Evolutionary conservation across 192 early-diverging fungal genomes (phyloP).

Genomic region (Umbelopsis ramanniana): DNA sequence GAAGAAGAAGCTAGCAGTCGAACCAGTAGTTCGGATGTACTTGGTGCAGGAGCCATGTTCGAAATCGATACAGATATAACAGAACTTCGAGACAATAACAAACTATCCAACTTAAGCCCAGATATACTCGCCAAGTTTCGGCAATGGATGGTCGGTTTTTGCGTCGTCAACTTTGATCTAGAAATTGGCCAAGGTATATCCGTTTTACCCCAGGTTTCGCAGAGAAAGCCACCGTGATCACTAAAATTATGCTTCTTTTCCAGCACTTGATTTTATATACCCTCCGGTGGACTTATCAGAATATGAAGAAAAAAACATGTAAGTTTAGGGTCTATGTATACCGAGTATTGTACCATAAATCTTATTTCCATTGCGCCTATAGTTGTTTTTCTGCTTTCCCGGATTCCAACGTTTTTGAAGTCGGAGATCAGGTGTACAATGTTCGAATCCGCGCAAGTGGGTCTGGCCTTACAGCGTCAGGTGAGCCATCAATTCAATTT

Average conservation of each 20-base stretch:
- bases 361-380: neutral
- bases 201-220: neutral
- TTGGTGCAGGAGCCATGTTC: slow-evolving; percentile 12
- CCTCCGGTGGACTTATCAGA: slow-evolving; percentile 69
- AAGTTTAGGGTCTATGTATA: slow-evolving; percentile 22
- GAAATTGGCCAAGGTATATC: slow-evolving; percentile 75
- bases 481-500: slow-evolving; percentile 23
- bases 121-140: slow-evolving; percentile 50
- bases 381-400: slow-evolving; percentile 79
- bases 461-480: slow-evolving; percentile 55
- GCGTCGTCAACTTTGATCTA: slow-evolving; percentile 82
- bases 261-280: slow-evolving; percentile 72
- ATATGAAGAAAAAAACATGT: slow-evolving; percentile 75
- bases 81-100: neutral
- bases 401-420: slow-evolving; percentile 76
- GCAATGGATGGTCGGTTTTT: slow-evolving; percentile 76
- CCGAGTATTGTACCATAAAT: neutral
- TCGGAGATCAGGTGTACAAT: slow-evolving; percentile 75
- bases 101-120: slow-evolving; percentile 23
- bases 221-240: neutral
- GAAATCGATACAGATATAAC: slow-evolving; percentile 17
- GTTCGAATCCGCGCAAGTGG: slow-evolving; percentile 69
- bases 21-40: slow-evolving; percentile 16
- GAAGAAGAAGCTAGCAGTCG: slow-evolving; percentile 18
- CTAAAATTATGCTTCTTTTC: neutral